These are phyloP conservation scores for Solanum bulbocastanum DNA, from an alignment of 257 asterid species.

Conservation along the genomic window DNA sequence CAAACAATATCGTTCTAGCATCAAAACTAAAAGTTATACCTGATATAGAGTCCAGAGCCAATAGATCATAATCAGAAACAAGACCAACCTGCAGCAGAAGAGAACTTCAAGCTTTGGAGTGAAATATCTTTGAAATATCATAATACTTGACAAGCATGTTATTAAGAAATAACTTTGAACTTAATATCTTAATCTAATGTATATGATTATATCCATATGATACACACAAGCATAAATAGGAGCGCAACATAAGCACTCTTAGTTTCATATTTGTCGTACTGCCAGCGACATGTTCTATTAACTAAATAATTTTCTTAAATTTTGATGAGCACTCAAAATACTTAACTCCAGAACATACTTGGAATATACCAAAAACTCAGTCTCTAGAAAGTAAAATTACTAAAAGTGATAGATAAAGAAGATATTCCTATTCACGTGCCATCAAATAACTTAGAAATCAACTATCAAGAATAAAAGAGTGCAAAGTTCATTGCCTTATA, in stretches of 20 bases:
- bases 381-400: not conserved
- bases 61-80: conserved; percentile 70
- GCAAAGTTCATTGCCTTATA: not conserved
- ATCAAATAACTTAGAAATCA: not conserved
- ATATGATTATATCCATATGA: not conserved
- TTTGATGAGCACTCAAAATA: not conserved
- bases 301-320: not conserved
- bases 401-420: not conserved
- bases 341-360: not conserved
- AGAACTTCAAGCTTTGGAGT: not conserved
- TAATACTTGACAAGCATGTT: not conserved
- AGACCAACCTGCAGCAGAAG: conserved; percentile 61
- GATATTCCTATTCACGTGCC: not conserved
- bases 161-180: not conserved
- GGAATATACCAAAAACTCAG: not conserved
- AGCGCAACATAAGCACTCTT: not conserved
- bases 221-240: not conserved
- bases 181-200: not conserved
- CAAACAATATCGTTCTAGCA: not conserved
- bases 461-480: not conserved
- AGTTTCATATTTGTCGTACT: not conserved
- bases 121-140: not conserved
- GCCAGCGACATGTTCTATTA: not conserved
- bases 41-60: conserved; percentile 84
- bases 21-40: conserved; percentile 19